Evolutionary conservation across 2,329 filamentous ascomycete species (phyloP), one percentile per base, ranked within the genome.

Genomic region (Calonectria montana): DNA sequence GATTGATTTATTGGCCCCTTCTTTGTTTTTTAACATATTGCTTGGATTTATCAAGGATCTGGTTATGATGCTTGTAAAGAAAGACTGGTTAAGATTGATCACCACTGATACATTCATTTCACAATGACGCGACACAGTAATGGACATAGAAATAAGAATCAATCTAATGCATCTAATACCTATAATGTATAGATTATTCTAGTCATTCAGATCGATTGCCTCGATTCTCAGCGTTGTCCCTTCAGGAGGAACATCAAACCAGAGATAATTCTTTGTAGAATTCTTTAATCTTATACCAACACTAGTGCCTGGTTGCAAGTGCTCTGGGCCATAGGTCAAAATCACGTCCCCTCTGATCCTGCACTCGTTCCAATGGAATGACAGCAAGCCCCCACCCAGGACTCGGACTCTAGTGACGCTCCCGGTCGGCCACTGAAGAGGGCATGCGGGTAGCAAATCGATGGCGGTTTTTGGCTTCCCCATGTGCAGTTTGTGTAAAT

Each of bases 401-500:
- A 69, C 61, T 6, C 67, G 55, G 0, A 72, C 39, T 9, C 47
- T 35, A 2, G 23, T 10, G 0, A 75, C 4, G 4, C 67, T 67
- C 0, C 77, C 77, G 10, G 7, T 59, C 1, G 27, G 18, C 77
- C 77, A 79, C 1, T 65, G 23, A 0, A 25, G 16, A 0, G 77
- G 77, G 13, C 76, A 71, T 10, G 76, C 77, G 1, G 77, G 76
- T 1, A 79, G 39, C 0, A 79, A 41, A 2, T 53, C 55, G 8
- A 79, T 71, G 13, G 25, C 35, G 1, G 53, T 59, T 27, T 59
- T 59, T 16, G 53, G 53, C 31, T 39, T 59, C 21, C 74, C 62
- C 2, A 74, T 67, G 6, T 72, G 64, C 3, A 68, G 48, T 2
- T 64, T 61, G 5, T 57, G 53, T 15, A 39, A 18, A 16, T 59